phyloP scores from a whole-genome alignment of 140 eudicot genomes.

The Stevia rebaudiana region DNA sequence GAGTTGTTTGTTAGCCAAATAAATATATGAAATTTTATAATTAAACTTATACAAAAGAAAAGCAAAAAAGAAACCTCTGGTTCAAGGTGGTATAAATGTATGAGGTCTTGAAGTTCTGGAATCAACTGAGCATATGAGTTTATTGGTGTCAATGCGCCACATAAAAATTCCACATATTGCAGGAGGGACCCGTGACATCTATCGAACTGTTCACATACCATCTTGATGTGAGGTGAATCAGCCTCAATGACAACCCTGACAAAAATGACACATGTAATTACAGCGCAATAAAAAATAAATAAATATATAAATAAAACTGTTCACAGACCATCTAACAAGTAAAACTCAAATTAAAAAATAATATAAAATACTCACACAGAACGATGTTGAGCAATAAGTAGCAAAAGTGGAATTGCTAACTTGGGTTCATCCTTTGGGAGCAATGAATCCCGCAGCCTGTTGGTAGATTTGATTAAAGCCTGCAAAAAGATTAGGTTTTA shows the following conservation, averaged over 20 bases:
- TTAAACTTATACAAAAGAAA: neutral
- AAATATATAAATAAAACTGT: no score
- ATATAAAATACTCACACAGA: conserved; percentile 69
- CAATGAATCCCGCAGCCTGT: conserved; percentile 87
- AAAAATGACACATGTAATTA: conserved; percentile 19
- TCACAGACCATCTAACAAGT: neutral
- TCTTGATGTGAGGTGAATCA: conserved; percentile 82
- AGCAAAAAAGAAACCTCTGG: conserved; percentile 64
- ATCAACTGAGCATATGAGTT: conserved; percentile 71
- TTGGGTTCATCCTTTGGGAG: conserved; percentile 94
- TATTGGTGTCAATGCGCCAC: conserved; percentile 72
- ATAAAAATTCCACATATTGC: conserved; percentile 89
- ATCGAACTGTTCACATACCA: conserved; percentile 97
- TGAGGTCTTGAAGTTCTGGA: conserved; percentile 85
- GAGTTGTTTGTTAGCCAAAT: neutral
- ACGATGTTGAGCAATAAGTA: conserved; percentile 98
- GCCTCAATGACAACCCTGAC: conserved; percentile 89
- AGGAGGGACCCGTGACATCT: conserved; percentile 98
- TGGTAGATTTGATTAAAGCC: conserved; percentile 91
- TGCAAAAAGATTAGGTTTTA: conserved; percentile 23
- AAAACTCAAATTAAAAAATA: neutral
- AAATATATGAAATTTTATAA: neutral
- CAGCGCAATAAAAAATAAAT: no score
- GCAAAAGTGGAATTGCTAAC: conserved; percentile 90
- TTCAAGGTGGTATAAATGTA: conserved; percentile 90